Conservation (phyloP, 306 rosid genomes). For the Rosa persica region DNA sequence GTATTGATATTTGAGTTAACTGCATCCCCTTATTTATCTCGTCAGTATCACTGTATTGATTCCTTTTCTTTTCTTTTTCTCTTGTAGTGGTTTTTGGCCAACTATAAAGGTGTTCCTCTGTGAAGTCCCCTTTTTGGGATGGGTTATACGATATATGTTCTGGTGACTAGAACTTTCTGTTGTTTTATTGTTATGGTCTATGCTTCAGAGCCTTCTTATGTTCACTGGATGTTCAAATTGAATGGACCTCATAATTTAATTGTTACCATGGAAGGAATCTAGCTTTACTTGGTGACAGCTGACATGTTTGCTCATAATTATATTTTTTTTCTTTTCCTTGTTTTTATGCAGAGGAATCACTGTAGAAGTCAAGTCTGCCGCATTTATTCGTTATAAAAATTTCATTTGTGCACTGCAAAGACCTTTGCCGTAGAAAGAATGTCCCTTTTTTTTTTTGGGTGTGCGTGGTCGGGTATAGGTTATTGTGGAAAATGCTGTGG, state of each 20-base stretch:
- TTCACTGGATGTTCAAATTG: not conserved
- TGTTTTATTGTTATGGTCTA: conserved; percentile 20
- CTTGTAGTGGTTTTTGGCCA: conserved; percentile 83
- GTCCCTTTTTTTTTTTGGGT: not conserved
- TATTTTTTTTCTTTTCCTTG: not conserved
- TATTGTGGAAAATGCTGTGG: not conserved
- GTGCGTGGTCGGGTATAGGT: not conserved
- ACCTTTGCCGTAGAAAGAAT: not conserved
- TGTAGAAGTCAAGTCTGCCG: not conserved
- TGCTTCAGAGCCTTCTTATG: not conserved
- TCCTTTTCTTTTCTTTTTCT: conserved; percentile 15
- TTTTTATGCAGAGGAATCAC: not conserved
- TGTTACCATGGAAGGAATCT: not conserved
- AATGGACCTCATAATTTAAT: not conserved
- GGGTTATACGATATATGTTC: conserved; percentile 68
- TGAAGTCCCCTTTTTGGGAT: conserved; percentile 79
- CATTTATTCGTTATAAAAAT: not conserved
- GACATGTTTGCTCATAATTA: not conserved
- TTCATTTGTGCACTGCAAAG: not conserved
- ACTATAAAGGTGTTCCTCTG: conserved; percentile 70
- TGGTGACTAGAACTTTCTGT: conserved; percentile 51
- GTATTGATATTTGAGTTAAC: not conserved
- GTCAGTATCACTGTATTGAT: not conserved
- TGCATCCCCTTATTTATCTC: not conserved
- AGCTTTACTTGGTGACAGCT: conserved; percentile 6